A percentile compares a stretch with the other conserved stretches of the same genome.
These are phyloP conservation scores for Xanthoconium stramineum DNA, from an alignment of 768 basidiomycete genomes.

Conservation along the genomic window DNA sequence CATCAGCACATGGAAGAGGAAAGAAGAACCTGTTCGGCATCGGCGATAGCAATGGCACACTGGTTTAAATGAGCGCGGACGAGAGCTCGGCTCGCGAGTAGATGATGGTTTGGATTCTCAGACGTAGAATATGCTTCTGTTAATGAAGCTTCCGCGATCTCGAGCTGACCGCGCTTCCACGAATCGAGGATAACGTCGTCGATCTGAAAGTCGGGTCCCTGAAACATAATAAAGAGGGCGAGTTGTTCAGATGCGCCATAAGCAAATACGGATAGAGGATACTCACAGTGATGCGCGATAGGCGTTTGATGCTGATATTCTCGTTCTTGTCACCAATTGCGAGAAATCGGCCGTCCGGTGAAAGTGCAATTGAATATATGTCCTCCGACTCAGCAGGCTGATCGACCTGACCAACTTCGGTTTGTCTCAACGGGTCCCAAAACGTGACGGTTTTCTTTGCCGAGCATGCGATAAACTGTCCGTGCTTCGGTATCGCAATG, in stretches of 20 bases:
- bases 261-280: neutral
- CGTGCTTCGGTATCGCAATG: neutral
- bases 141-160: neutral
- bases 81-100: neutral
- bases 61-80: neutral
- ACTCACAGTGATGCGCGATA: neutral
- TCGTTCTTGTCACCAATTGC: neutral
- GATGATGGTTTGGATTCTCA: neutral
- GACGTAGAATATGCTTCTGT: neutral
- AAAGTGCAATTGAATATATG: neutral
- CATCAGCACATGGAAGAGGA: neutral
- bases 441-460: neutral
- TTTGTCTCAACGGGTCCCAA: constrained; percentile 1
- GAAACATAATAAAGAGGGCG: no score
- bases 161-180: neutral
- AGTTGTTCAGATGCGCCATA: neutral
- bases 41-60: neutral
- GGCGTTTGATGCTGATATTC: neutral
- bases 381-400: neutral
- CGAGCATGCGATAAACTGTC: neutral
- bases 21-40: constrained; percentile 3
- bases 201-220: neutral
- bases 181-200: neutral
- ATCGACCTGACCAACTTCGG: neutral
- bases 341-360: neutral